These are phyloP conservation scores for Oryza meyeriana DNA, from an alignment of 176 grass and related monocot species.

Conservation along the genomic window DNA sequence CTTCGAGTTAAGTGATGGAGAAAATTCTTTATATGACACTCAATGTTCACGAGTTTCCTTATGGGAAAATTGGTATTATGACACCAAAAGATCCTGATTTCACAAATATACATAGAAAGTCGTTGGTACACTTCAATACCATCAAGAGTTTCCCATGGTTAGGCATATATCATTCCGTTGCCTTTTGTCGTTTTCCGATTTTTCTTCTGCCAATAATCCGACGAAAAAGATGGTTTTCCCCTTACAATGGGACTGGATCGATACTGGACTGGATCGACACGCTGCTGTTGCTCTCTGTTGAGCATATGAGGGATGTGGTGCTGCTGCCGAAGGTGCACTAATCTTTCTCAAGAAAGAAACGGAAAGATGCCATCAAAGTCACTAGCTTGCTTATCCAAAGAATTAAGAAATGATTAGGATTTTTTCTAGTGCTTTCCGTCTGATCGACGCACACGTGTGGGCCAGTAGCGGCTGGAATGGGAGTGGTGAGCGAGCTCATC, in stretches of 20 bases:
- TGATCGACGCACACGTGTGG: not conserved
- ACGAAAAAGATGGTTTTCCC: not conserved
- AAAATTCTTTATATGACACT: not conserved
- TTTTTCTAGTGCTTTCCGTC: not conserved
- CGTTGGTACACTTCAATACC: not conserved
- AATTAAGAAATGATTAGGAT: not conserved
- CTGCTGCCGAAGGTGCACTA: too few species aligned
- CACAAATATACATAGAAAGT: not conserved
- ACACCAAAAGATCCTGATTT: not conserved
- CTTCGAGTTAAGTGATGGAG: not conserved
- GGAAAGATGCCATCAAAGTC: not conserved
- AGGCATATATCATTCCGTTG: not conserved
- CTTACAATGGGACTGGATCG: not conserved
- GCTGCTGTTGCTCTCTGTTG: too few species aligned
- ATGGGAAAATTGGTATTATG: not conserved
- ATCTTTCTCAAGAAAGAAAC: not conserved
- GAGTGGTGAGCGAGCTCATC: not conserved
- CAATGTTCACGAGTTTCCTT: not conserved
- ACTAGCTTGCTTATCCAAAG: not conserved
- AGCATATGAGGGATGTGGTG: too few species aligned
- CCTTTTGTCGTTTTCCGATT: not conserved
- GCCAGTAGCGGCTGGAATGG: not conserved
- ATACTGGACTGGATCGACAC: not conserved
- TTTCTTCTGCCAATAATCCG: not conserved
- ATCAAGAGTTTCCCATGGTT: not conserved